Evolutionary conservation across 805 yeast species (phyloP).

Genomic region (Saturnispora besseyi): DNA sequence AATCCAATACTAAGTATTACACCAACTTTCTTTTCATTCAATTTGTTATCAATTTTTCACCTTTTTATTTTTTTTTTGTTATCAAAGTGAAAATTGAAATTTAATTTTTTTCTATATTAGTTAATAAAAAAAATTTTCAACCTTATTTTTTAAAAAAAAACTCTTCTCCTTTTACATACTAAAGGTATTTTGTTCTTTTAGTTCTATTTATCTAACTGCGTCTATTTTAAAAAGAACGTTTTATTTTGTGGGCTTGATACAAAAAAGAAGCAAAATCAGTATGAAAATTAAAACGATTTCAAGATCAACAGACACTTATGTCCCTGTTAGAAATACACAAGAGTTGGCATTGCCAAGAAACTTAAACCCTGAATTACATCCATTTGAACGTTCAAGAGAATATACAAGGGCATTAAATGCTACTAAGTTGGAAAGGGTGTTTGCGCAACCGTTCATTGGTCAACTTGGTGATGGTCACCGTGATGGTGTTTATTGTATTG

Average conservation of each 20-base stretch:
- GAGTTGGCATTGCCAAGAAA: slow-evolving; percentile 83
- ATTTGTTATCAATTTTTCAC: slow-evolving; percentile 1
- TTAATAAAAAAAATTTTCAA: background rate
- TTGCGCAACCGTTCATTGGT: slow-evolving; percentile 95
- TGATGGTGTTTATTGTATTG: slow-evolving; percentile 86
- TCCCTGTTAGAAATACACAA: slow-evolving; percentile 87
- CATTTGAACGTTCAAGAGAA: slow-evolving; percentile 94
- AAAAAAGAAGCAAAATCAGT: background rate
- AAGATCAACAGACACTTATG: slow-evolving; percentile 83
- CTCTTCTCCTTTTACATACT: too few species aligned
- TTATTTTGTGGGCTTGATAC: too few species aligned
- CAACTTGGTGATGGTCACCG: slow-evolving; percentile 92
- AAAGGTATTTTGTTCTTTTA: background rate
- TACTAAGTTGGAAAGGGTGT: slow-evolving; percentile 90
- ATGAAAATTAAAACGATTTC: slow-evolving; percentile 86
- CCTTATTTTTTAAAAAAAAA: too few species aligned
- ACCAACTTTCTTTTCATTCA: background rate
- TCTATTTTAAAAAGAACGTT: too few species aligned
- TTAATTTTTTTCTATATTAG: background rate
- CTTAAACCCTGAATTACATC: slow-evolving; percentile 89
- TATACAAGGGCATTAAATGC: slow-evolving; percentile 92
- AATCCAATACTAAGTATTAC: slow-evolving; percentile 12
- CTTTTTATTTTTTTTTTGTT: background rate
- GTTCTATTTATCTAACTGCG: background rate
- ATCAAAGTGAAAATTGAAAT: background rate